These are phyloP conservation scores for Sporothrix schenckii DNA, from an alignment of 2,329 filamentous ascomycete species.

Conservation along the genomic window DNA sequence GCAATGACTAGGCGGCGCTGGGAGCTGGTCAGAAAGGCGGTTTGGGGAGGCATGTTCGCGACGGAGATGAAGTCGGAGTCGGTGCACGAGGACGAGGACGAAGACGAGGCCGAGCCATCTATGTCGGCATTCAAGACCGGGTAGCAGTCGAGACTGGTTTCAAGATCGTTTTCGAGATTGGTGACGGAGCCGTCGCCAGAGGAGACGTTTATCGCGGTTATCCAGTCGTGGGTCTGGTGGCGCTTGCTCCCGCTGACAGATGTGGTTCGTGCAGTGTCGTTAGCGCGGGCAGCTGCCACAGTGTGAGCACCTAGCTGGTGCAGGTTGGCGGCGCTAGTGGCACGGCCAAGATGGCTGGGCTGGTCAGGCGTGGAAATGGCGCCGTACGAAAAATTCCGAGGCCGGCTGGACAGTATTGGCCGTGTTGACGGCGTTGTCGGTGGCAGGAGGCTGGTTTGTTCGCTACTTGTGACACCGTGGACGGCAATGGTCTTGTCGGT, in stretches of 20 bases:
- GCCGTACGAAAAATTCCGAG: constrained; percentile 32
- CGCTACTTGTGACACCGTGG: background rate
- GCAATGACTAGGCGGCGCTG: constrained; percentile 33
- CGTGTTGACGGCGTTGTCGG: background rate
- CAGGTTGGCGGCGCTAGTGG: constrained; percentile 29
- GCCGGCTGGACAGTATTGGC: constrained; percentile 16
- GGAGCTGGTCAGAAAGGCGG: constrained; percentile 29
- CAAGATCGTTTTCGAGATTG: constrained; percentile 2
- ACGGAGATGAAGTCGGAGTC: background rate
- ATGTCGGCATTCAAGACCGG: background rate
- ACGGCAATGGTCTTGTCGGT: background rate
- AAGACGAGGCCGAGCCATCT: background rate
- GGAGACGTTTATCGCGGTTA: background rate
- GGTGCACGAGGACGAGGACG: background rate
- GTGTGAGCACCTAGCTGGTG: constrained; percentile 21
- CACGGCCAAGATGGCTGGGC: constrained; percentile 11
- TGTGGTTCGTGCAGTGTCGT: constrained; percentile 17
- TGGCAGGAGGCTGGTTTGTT: background rate
- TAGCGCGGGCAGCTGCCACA: constrained; percentile 20
- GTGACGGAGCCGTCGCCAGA: background rate
- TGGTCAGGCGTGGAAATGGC: constrained; percentile 27
- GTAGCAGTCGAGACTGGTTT: background rate
- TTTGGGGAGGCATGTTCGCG: constrained; percentile 30
- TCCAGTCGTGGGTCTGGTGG: background rate
- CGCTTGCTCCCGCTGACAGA: constrained; percentile 22